Conservation (phyloP, 2,329 filamentous ascomycete species). For the Aspergillus brasiliensis region DNA sequence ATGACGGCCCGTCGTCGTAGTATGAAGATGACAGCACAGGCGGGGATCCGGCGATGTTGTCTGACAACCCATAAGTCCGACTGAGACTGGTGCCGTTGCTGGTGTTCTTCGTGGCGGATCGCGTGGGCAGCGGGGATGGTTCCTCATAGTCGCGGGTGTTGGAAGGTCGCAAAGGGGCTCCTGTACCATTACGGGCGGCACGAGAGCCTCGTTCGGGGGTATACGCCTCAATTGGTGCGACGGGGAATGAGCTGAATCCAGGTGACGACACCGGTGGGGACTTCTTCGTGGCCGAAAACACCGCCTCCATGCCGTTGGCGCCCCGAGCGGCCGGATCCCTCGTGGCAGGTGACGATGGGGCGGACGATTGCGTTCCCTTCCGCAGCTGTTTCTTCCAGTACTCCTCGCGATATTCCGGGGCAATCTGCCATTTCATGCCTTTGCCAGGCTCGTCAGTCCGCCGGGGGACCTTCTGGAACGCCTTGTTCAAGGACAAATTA, state of each 20-base stretch:
- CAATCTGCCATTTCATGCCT: slow-evolving; percentile 98
- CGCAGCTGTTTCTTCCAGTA: slow-evolving; percentile 70
- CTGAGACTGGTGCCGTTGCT: slow-evolving; percentile 31
- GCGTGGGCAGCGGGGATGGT: slow-evolving; percentile 44
- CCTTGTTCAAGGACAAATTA: slow-evolving; percentile 92
- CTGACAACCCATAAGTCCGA: slow-evolving; percentile 44
- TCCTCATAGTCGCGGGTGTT: slow-evolving; percentile 43
- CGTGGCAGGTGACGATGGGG: slow-evolving; percentile 49
- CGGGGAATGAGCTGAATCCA: slow-evolving; percentile 45
- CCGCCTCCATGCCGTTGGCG: slow-evolving; percentile 42
- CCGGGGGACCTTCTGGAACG: slow-evolving; percentile 89
- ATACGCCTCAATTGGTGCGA: slow-evolving; percentile 48
- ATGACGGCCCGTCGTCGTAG: slow-evolving; percentile 49
- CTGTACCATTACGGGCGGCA: slow-evolving; percentile 32
- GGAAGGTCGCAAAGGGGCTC: slow-evolving; percentile 32
- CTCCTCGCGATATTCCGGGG: slow-evolving; percentile 79
- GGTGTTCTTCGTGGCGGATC: slow-evolving; percentile 30
- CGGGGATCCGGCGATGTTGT: slow-evolving; percentile 45
- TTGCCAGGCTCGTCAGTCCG: slow-evolving; percentile 95
- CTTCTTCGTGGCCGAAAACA: slow-evolving; percentile 42
- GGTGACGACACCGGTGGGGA: slow-evolving; percentile 44
- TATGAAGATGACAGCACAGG: slow-evolving; percentile 53
- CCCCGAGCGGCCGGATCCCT: slow-evolving; percentile 45
- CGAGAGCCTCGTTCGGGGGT: slow-evolving; percentile 51
- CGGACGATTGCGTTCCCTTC: slow-evolving; percentile 47